Evolutionary conservation across 768 basidiomycete species (phyloP), one percentile per base, ranked within the genome.

Genomic region (Infundibulicybe gibba): DNA sequence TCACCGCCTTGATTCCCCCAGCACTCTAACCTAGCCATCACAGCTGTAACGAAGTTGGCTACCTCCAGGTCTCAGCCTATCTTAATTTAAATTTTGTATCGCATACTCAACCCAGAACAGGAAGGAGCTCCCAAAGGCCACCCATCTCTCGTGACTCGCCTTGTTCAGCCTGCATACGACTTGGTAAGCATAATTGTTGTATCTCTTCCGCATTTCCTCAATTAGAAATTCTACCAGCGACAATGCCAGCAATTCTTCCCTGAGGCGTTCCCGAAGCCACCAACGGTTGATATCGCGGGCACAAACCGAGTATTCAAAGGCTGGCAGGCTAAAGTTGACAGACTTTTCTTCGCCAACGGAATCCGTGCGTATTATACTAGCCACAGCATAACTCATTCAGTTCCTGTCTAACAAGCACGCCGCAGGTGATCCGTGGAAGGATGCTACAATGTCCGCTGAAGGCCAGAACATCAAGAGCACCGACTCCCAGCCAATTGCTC

Each of bases 41-140:
- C 30, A 85, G 83, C 4, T 88, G 87, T 56, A 86, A 83, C 54
- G 76, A 88, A 64, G 72, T 88, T 1, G 87, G 87, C 30, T 85
- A 63, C 53, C 61, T 77, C 15, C 76, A 79, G 65, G 71, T 72
- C 31, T 32, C 60, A 16, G 13, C 35, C 11, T 4, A 5, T 5
- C 9, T 19, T 32, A 33, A 25, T n/a, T n/a, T 4, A 25, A 25
- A 8, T 25, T 25, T 25, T 8, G 8, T 4, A 25, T 4, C 25
- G 4, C 25, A 25, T 25, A 25, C 25, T 25, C 3, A 25, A 25
- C 25, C 25, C 19, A 31, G 16, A 25, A 35, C 47, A 75, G 71
- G 76, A 76, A 43, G 69, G 70, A 8, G 67, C 76, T 17, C 76
- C 75, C 6, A 32, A 44, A 2, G 59, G 54, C 30, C 40, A 50